Conservation (phyloP, 202 grass and related monocot genomes). For the Eragrostis tef region DNA sequence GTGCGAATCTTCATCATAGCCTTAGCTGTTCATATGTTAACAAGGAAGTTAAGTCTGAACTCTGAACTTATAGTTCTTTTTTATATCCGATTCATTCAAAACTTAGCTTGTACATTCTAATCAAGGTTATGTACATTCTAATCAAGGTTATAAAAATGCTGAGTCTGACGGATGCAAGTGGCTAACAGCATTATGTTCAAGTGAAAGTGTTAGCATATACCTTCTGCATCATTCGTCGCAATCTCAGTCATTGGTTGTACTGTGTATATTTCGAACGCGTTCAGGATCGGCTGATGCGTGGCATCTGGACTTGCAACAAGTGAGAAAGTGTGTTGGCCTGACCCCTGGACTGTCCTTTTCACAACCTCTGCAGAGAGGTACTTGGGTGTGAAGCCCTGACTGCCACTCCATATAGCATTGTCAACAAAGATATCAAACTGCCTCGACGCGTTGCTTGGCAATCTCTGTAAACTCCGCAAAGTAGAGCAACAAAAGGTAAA, state of each 20-base stretch:
- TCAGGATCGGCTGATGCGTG: constrained; percentile 57
- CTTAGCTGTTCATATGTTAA: constrained; percentile 15
- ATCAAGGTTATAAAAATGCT: neutral
- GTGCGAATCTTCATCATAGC: constrained; percentile 45
- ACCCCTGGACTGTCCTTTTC: neutral
- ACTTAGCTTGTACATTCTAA: neutral
- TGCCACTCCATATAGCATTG: neutral
- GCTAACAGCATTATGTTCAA: neutral
- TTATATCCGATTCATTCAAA: neutral
- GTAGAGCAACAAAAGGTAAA: constrained; percentile 50
- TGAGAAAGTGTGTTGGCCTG: constrained; percentile 26
- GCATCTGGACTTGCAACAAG: constrained; percentile 47
- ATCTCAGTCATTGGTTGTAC: constrained; percentile 21
- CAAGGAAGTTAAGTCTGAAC: neutral
- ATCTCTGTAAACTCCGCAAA: constrained; percentile 44
- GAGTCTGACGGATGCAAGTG: neutral
- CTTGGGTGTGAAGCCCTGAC: neutral
- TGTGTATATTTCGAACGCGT: constrained; percentile 63
- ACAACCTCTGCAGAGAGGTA: constrained; percentile 21
- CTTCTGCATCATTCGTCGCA: constrained; percentile 47
- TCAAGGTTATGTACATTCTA: neutral
- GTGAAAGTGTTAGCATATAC: constrained; percentile 28
- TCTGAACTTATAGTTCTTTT: neutral
- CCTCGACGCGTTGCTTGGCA: constrained; percentile 16
- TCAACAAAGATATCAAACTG: constrained; percentile 48